A percentile compares a stretch with the other conserved stretches of the same genome.
Conservation (phyloP, 2,329 filamentous ascomycete species). For the Colletotrichum shisoi region DNA sequence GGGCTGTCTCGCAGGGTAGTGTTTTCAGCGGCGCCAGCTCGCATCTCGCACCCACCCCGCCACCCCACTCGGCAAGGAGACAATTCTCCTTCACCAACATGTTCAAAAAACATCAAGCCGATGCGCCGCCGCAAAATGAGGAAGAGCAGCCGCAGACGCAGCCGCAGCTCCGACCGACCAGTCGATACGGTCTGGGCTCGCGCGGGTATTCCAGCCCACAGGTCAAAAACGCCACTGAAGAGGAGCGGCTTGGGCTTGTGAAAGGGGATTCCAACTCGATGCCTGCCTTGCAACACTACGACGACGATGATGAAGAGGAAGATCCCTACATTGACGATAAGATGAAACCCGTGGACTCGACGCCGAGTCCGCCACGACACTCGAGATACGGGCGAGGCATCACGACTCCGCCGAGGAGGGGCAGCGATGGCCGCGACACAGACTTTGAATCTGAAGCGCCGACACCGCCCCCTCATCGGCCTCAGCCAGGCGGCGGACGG, state of each 20-base stretch:
- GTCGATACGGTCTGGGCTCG: constrained; percentile 42
- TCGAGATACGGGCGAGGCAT: constrained; percentile 55
- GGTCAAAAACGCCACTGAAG: constrained; percentile 72
- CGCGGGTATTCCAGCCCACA: constrained; percentile 54
- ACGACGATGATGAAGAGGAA: constrained; percentile 49
- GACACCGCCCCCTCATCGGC: constrained; percentile 34
- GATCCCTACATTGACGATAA: constrained; percentile 44
- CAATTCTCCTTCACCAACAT: constrained; percentile 95
- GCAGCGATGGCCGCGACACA: constrained; percentile 42
- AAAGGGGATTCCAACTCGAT: constrained; percentile 66
- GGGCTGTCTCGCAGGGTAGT: constrained; percentile 51
- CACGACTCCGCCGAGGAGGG: constrained; percentile 50
- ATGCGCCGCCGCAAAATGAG: constrained; percentile 40
- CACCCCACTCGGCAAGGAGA: constrained; percentile 69
- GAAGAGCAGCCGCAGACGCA: constrained; percentile 40
- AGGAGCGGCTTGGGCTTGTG: constrained; percentile 84
- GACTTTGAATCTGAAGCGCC: constrained; percentile 37
- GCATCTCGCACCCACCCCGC: constrained; percentile 65
- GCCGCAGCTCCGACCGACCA: constrained; percentile 32
- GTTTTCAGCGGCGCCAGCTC: constrained; percentile 54
- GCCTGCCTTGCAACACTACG: constrained; percentile 49
- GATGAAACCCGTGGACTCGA: constrained; percentile 32
- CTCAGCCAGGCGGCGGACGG: constrained; percentile 28
- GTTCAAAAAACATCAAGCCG: constrained; percentile 65
- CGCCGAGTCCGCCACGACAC: constrained; percentile 39